phyloP scores from a whole-genome alignment of 768 basidiomycete species.

The Termitomyces sp. region DNA sequence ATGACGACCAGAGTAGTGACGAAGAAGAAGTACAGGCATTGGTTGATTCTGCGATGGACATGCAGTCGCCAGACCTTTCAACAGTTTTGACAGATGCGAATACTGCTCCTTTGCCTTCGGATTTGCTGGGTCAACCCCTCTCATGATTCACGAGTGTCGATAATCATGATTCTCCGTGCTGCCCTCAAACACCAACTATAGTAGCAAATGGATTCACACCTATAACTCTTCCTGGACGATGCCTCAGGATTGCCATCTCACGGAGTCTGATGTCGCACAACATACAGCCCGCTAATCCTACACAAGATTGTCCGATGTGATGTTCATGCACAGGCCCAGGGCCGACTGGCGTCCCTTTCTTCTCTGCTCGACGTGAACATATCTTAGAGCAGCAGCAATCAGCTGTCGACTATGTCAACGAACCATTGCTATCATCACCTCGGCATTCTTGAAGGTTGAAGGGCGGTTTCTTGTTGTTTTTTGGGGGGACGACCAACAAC shows the following conservation, averaged over 20 bases:
- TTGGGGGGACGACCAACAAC: too few species aligned
- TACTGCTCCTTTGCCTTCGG: not conserved
- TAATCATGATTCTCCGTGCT: not conserved
- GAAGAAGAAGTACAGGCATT: constrained; percentile 32
- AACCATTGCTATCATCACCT: not conserved
- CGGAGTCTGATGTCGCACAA: not conserved
- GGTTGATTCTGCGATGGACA: constrained; percentile 25
- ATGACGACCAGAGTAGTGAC: constrained; percentile 21
- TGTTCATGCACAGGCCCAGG: too few species aligned
- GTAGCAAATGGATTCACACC: not conserved
- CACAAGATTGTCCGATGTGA: too few species aligned
- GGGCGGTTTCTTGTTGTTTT: too few species aligned
- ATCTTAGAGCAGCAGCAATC: too few species aligned
- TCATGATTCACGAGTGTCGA: not conserved
- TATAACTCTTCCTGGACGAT: not conserved
- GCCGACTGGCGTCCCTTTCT: too few species aligned
- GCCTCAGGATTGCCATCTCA: too few species aligned
- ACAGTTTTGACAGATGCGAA: constrained; percentile 1
- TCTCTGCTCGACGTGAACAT: too few species aligned
- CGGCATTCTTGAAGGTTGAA: not conserved
- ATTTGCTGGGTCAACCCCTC: not conserved
- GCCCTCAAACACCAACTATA: not conserved
- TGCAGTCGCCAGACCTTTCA: constrained; percentile 20
- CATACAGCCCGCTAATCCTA: too few species aligned
- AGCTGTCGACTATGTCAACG: not conserved